Conservation (phyloP, 2,329 filamentous ascomycete genomes). For the Sporothrix variecibatus region DNA sequence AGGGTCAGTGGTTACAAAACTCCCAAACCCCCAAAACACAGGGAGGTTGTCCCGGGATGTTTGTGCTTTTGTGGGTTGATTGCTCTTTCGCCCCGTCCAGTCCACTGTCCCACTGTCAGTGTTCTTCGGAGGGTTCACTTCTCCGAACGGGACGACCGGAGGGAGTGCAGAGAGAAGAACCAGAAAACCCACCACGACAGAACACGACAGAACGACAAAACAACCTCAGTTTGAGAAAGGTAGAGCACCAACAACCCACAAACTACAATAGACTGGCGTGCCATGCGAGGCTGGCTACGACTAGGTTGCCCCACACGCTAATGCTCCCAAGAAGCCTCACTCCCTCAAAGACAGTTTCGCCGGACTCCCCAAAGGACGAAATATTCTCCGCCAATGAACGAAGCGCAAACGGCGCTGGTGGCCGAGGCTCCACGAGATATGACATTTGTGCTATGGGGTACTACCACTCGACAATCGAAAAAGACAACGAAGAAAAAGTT, state of each 20-base stretch:
- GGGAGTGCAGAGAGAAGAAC: not conserved
- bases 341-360: constrained; percentile 6
- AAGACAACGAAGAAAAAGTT: not conserved
- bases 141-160: constrained; percentile 8
- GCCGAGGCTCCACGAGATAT: constrained; percentile 14
- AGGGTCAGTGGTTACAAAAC: not conserved
- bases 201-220: not conserved
- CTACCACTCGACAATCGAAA: not conserved
- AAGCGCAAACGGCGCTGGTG: not conserved
- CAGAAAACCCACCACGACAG: not conserved
- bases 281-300: constrained; percentile 19
- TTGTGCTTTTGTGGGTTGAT: not conserved
- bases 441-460: not conserved
- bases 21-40: not conserved
- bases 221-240: not conserved
- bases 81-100: not conserved
- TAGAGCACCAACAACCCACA: not conserved
- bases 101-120: not conserved
- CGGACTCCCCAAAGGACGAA: constrained; percentile 26
- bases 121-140: not conserved
- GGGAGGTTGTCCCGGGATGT: not conserved
- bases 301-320: constrained; percentile 27
- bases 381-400: constrained; percentile 31
- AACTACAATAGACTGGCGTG: not conserved
- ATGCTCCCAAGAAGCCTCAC: not conserved